Evolutionary conservation across 108 stramenopile species (phyloP).

Genomic region (Pseudonitzschia pungens): DNA sequence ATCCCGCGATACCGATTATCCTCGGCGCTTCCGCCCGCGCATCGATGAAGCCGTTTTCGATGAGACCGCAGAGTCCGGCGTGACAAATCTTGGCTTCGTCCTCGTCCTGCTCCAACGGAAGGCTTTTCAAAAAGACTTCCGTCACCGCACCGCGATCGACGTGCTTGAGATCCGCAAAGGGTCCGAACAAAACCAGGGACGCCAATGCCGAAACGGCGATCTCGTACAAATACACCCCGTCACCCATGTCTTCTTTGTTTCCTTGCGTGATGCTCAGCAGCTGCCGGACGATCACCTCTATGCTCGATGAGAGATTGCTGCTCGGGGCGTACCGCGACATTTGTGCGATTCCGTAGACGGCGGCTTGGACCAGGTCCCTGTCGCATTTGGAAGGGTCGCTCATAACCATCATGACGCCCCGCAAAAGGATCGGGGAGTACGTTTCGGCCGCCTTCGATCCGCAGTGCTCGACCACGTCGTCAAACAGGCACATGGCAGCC

Average conservation of each 20-base stretch:
- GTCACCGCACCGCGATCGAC: conserved; percentile 39
- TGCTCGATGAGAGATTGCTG: conserved; percentile 27
- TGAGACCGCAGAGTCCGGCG: conserved; percentile 60
- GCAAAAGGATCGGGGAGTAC: conserved; percentile 47
- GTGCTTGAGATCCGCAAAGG: conserved; percentile 38
- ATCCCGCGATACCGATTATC: conserved; percentile 46
- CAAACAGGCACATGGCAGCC: conserved; percentile 74
- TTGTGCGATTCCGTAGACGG: conserved; percentile 78
- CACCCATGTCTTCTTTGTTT: conserved; percentile 42
- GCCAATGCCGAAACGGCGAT: conserved; percentile 69
- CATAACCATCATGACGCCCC: conserved; percentile 48
- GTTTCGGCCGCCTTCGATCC: conserved; percentile 55
- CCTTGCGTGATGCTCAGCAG: conserved; percentile 28
- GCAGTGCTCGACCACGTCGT: conserved; percentile 81
- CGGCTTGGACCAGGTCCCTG: conserved; percentile 54
- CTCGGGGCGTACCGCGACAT: conserved; percentile 65
- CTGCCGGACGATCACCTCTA: conserved; percentile 29
- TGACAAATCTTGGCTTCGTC: conserved; percentile 78
- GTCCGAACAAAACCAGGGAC: conserved; percentile 57
- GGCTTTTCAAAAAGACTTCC: conserved; percentile 44
- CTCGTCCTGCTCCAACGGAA: conserved; percentile 70
- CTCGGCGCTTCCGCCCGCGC: conserved; percentile 20
- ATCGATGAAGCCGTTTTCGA: conserved; percentile 45
- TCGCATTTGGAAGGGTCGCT: conserved; percentile 47
- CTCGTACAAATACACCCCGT: conserved; percentile 46